phyloP scores from a whole-genome alignment of 257 asterid species.

The Asclepias syriaca region DNA sequence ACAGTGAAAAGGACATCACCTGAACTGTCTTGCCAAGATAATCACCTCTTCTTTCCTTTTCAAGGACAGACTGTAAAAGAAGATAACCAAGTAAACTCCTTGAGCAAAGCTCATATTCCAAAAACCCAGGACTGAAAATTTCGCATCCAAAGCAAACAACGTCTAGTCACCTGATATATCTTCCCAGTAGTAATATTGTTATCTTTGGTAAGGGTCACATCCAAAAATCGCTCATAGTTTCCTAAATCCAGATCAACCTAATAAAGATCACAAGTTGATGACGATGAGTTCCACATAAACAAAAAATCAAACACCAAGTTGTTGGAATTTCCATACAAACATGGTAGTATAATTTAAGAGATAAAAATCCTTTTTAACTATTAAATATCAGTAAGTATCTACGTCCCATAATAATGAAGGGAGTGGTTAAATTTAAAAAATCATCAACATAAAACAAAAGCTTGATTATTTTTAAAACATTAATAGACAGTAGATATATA shows the following conservation, averaged over 20 bases:
- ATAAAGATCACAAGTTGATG: constrained; percentile 16
- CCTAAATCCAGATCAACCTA: constrained; percentile 99
- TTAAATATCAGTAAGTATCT: too few relatives aligned
- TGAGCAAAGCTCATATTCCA: constrained; percentile 4
- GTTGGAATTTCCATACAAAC: background rate
- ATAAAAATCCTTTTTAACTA: background rate
- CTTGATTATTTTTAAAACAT: background rate
- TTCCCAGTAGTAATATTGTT: constrained; percentile 97
- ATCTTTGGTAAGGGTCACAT: constrained; percentile 85
- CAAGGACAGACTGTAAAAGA: constrained; percentile 74
- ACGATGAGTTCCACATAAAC: background rate
- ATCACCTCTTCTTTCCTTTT: constrained; percentile 89
- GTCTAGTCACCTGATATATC: constrained; percentile 75
- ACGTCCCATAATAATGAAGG: background rate
- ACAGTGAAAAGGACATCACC: constrained; percentile 36
- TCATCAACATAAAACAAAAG: background rate
- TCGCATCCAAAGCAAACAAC: constrained; percentile 12
- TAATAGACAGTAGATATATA: background rate
- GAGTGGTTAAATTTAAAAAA: background rate
- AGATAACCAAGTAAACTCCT: constrained; percentile 25
- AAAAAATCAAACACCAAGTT: background rate
- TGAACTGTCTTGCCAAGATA: constrained; percentile 99
- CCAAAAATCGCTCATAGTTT: constrained; percentile 89
- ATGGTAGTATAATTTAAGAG: background rate
- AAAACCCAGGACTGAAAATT: background rate